A percentile compares a stretch with the other conserved stretches of the same genome.
Conservation (phyloP, 1,139 yeast genomes). For the Chernovozyma sophiae-reginae region DNA sequence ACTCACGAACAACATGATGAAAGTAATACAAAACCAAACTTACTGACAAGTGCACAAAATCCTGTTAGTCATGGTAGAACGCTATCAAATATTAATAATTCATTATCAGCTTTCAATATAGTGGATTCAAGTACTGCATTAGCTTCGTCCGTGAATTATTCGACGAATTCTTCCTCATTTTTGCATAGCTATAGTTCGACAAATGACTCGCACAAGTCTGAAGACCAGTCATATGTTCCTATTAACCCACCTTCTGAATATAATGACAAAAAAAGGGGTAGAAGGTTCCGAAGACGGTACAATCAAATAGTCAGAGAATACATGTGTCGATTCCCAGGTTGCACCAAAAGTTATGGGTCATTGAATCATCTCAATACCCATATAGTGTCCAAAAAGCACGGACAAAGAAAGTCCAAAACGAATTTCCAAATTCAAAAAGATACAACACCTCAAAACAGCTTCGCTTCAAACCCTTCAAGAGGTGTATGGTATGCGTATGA, state of each 20-base stretch:
- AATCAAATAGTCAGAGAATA: slow-evolving; percentile 69
- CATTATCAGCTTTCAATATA: not conserved
- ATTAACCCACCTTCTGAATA: slow-evolving; percentile 4
- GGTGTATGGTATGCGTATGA: slow-evolving; percentile 3
- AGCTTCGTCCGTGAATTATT: not conserved
- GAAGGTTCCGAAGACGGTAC: slow-evolving; percentile 62
- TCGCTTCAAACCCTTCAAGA: not conserved
- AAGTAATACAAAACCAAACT: not conserved
- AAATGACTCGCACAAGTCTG: slow-evolving; percentile 1
- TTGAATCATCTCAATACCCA: slow-evolving; percentile 76
- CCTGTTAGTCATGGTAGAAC: not conserved
- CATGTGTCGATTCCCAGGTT: slow-evolving; percentile 55
- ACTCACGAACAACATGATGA: not conserved
- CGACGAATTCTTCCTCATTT: not conserved
- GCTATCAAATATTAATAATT: not conserved
- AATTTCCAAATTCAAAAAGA: slow-evolving; percentile 45
- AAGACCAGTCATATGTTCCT: not conserved
- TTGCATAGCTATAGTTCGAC: not conserved
- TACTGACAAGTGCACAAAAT: not conserved
- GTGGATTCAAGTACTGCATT: not conserved
- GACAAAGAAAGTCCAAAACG: slow-evolving; percentile 62
- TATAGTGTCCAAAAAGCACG: slow-evolving; percentile 68
- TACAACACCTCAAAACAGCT: not conserved
- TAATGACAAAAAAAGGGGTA: slow-evolving; percentile 19
- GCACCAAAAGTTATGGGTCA: slow-evolving; percentile 72